phyloP scores from a whole-genome alignment of 306 rosid species.

The Casuarina equisetifolia region DNA sequence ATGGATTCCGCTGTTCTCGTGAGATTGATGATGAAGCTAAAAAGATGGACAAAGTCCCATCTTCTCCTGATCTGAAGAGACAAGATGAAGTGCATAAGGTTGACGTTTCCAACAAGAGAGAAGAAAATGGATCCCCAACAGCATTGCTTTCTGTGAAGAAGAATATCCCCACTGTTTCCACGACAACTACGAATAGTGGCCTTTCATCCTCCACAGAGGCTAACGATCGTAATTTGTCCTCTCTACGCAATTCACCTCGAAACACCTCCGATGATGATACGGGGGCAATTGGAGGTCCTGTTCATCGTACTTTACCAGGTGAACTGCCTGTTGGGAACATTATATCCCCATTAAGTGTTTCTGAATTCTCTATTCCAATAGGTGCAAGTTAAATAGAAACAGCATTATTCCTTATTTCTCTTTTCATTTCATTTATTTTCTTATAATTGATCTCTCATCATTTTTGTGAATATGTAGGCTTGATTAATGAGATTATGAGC shows the following conservation, averaged over 20 bases:
- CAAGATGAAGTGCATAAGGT: conserved; percentile 45
- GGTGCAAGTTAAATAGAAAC: neutral
- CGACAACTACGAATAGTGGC: conserved; percentile 62
- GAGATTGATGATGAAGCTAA: conserved; percentile 77
- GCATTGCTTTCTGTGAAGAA: conserved; percentile 47
- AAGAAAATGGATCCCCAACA: conserved; percentile 52
- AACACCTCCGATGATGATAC: conserved; percentile 81
- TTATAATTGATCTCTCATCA: conserved; percentile 27
- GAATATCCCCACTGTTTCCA: conserved; percentile 49
- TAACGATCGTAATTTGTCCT: conserved; percentile 60
- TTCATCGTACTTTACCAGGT: conserved; percentile 95
- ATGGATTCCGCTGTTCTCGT: conserved; percentile 56
- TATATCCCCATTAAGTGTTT: neutral
- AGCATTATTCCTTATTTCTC: neutral
- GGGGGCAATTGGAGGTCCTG: conserved; percentile 68
- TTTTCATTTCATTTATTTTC: neutral
- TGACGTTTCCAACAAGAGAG: conserved; percentile 65
- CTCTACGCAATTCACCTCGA: conserved; percentile 64
- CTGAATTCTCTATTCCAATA: conserved; percentile 5
- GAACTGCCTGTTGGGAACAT: conserved; percentile 33
- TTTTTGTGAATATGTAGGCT: conserved; percentile 52
- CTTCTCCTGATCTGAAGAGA: conserved; percentile 68
- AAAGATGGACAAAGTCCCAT: conserved; percentile 54
- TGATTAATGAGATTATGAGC: conserved; percentile 94
- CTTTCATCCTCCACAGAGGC: conserved; percentile 69